Evolutionary conservation across 2,329 filamentous ascomycete genomes (phyloP).

Genomic region (Fusarium algeriense): DNA sequence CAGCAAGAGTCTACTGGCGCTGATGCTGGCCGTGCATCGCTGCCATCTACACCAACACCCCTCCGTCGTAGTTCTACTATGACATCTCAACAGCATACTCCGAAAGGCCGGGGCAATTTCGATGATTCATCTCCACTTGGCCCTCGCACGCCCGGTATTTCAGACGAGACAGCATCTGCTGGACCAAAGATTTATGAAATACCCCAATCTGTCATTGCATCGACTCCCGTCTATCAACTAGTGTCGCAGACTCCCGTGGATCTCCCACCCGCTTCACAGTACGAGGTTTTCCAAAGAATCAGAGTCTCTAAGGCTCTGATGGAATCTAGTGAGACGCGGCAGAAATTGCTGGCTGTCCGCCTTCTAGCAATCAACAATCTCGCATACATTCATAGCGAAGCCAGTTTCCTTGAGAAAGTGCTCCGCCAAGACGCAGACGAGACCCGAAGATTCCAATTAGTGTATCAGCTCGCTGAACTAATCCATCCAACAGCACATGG

Average conservation of each 20-base stretch:
- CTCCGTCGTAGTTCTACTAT: constrained; percentile 75
- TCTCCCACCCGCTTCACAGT: constrained; percentile 79
- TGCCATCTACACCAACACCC: constrained; percentile 80
- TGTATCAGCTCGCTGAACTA: constrained; percentile 91
- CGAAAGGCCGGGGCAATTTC: constrained; percentile 52
- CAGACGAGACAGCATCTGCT: constrained; percentile 51
- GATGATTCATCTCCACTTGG: constrained; percentile 65
- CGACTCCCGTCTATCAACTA: constrained; percentile 68
- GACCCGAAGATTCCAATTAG: constrained; percentile 87
- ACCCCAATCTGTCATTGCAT: constrained; percentile 65
- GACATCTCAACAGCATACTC: constrained; percentile 56
- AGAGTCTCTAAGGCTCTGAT: constrained; percentile 85
- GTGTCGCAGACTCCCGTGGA: constrained; percentile 68
- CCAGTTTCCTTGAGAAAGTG: constrained; percentile 86
- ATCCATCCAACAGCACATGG: constrained; percentile 84
- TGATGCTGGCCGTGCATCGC: constrained; percentile 56
- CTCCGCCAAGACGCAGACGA: constrained; percentile 90
- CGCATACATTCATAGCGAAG: constrained; percentile 87
- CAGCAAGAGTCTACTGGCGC: constrained; percentile 37
- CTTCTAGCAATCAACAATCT: constrained; percentile 91
- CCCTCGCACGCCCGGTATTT: constrained; percentile 56
- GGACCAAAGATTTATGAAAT: constrained; percentile 74
- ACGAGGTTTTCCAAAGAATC: constrained; percentile 86
- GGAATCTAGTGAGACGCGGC: constrained; percentile 73
- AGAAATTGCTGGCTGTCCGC: constrained; percentile 82